Conservation (phyloP, 2,329 filamentous ascomycete species). For the Zymoseptoria brevis region DNA sequence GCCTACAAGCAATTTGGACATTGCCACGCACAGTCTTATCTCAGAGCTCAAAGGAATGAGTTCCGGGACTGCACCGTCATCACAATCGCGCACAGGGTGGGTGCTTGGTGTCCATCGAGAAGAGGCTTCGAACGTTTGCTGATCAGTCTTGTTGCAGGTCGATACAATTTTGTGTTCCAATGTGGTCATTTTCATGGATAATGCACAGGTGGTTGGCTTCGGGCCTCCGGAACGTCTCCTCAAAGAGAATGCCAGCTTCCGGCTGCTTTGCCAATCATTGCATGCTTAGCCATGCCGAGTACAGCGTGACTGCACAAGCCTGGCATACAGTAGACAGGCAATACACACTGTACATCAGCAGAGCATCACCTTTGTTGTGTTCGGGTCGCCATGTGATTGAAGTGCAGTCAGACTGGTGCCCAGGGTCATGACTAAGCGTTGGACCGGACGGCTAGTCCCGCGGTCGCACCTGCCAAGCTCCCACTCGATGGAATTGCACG, state of each 20-base stretch:
- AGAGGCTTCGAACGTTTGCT: not conserved
- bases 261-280: not conserved
- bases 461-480: not conserved
- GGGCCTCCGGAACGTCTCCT: not conserved
- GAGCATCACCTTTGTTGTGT: too few species aligned
- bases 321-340: not conserved
- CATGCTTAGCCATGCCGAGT: not conserved
- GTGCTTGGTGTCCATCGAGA: not conserved
- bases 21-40: not conserved
- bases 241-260: not conserved
- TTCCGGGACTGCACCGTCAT: not conserved
- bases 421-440: not conserved
- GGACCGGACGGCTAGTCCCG: too few species aligned
- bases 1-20: slow-evolving; percentile 41
- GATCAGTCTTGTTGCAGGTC: not conserved
- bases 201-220: not conserved
- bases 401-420: too few species aligned
- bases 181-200: not conserved
- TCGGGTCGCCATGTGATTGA: too few species aligned
- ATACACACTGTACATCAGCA: too few species aligned
- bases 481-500: not conserved
- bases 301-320: not conserved
- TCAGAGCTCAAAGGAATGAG: not conserved
- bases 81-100: not conserved
- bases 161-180: not conserved